Percentiles rank a stretch among this genome's conserved stretches.
These are phyloP conservation scores for Capronia americana DNA, from an alignment of 2,329 filamentous ascomycete genomes.

Conservation along the genomic window DNA sequence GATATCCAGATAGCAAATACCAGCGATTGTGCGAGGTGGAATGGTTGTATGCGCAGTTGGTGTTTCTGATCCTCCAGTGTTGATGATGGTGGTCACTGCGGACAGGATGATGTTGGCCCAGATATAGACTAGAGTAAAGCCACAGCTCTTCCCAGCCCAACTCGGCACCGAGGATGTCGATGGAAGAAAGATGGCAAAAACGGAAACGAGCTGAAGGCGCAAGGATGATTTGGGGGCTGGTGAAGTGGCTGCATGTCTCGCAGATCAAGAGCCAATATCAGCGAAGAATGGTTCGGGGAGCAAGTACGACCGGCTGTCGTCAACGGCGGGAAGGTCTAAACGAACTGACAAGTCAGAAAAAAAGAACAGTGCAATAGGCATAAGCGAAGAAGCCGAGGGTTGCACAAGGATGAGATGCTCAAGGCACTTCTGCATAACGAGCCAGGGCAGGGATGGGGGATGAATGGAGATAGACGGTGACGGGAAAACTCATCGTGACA, in stretches of 20 bases:
- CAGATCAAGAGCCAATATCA: not conserved
- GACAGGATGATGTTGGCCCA: not conserved
- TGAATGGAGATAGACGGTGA: conserved; percentile 4
- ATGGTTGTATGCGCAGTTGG: not conserved
- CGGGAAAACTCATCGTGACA: not conserved
- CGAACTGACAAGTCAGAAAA: conserved; percentile 20
- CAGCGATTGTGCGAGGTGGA: conserved; percentile 1
- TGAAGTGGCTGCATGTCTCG: not conserved
- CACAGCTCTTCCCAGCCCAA: not conserved
- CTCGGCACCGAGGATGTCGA: not conserved
- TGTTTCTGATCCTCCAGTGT: not conserved
- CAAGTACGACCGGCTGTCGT: conserved; percentile 1
- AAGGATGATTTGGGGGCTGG: not conserved
- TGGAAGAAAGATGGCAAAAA: not conserved
- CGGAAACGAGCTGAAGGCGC: not conserved
- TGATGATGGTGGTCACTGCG: not conserved
- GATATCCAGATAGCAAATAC: not conserved
- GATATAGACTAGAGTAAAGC: not conserved
- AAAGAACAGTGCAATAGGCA: not conserved
- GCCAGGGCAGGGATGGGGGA: conserved; percentile 14
- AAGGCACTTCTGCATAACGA: conserved; percentile 6
- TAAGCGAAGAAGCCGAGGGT: conserved; percentile 13
- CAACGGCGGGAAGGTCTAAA: conserved; percentile 9
- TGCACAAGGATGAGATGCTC: conserved; percentile 13
- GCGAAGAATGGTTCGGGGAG: conserved; percentile 2